Evolutionary conservation across 345 rosid species (phyloP), one percentile per base, ranked within the genome.

Genomic region (Eucalyptus cloeziana): DNA sequence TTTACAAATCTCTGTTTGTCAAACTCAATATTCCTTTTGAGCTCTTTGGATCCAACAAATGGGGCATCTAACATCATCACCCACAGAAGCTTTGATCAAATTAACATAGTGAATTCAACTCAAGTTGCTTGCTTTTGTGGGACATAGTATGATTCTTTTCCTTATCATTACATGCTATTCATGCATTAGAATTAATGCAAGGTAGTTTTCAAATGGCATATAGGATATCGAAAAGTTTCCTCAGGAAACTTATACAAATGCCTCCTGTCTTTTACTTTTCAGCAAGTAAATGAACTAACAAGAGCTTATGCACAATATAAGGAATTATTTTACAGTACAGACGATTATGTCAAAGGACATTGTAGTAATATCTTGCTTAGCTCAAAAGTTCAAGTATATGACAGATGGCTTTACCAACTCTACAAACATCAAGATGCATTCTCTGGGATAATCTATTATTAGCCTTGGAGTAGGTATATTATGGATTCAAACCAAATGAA

Each of bases 261-360:
- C 1, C 7, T 64, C 37, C 9, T 64, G 19, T n/a, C 5, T 14
- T 64, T 64, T 64, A 4, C 3, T 64, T 64, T 64, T 30, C 37
- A 64, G 37, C 71, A 30, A n/a, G 71, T 7, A 64, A n/a, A n/a
- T n/a, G 37, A 7, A 64, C 19, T 64, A 64, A 13, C 37, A 14
- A n/a, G 1, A 64, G 10, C 37, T 64, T n/a, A 64, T 13, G 71
- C 19, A 64, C 37, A n/a, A 64, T 13, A 64, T 64, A 14, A 13
- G 19, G 0, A 7, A 64, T 64, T 7, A 30, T n/a, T 30, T 14
- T 1, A 64, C 5, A 15, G 5, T 14, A 30, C 5, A n/a, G 1
- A 2, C 0, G 21, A 64, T 64, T 64, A 64, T 64, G 40, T 64
- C 76, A 64, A 64, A 64, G 2, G 40, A 67, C 79, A 67, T 67